These are phyloP conservation scores for Podospora comata DNA, from an alignment of 495 filamentous ascomycete genomes.

Conservation along the genomic window DNA sequence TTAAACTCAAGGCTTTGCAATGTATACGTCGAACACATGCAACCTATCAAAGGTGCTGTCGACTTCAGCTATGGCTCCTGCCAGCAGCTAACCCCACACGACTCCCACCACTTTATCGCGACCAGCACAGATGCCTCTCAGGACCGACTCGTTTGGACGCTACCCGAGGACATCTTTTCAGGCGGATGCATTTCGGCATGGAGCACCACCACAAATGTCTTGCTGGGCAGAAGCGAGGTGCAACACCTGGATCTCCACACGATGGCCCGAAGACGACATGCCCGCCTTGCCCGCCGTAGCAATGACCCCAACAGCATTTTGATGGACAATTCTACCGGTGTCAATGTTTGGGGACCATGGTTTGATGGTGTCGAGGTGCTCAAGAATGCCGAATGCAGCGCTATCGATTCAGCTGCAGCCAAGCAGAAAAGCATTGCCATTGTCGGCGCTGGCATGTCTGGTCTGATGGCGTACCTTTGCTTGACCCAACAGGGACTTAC, in stretches of 20 bases:
- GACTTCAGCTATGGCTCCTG: conserved; percentile 44
- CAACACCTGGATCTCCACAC: conserved; percentile 27
- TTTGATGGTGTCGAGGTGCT: conserved; percentile 66
- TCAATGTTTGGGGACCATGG: conserved; percentile 62
- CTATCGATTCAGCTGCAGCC: conserved; percentile 50
- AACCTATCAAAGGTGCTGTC: conserved; percentile 24
- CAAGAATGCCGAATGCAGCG: conserved; percentile 48
- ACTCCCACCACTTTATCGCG: conserved; percentile 34
- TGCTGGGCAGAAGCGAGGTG: conserved; percentile 45
- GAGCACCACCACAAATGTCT: conserved; percentile 28
- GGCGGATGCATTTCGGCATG: conserved; percentile 54
- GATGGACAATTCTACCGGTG: conserved; percentile 48
- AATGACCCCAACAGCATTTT: conserved; percentile 28
- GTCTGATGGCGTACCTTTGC: conserved; percentile 55
- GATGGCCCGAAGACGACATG: conserved; percentile 7
- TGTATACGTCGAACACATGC: conserved; percentile 37
- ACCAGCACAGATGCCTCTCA: conserved; percentile 13
- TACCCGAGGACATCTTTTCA: conserved; percentile 41
- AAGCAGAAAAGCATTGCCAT: conserved; percentile 60
- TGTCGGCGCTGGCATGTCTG: conserved; percentile 68
- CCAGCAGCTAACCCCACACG: conserved; percentile 10
- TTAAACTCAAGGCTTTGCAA: conserved; percentile 44
- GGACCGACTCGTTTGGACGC: conserved; percentile 50
- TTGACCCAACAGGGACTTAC: conserved; percentile 39
- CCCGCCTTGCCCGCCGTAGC: conserved; percentile 2